Evolutionary conservation across 2,329 filamentous ascomycete genomes (phyloP), one percentile per base, ranked within the genome.

Genomic region (Penicillium janthinellum): DNA sequence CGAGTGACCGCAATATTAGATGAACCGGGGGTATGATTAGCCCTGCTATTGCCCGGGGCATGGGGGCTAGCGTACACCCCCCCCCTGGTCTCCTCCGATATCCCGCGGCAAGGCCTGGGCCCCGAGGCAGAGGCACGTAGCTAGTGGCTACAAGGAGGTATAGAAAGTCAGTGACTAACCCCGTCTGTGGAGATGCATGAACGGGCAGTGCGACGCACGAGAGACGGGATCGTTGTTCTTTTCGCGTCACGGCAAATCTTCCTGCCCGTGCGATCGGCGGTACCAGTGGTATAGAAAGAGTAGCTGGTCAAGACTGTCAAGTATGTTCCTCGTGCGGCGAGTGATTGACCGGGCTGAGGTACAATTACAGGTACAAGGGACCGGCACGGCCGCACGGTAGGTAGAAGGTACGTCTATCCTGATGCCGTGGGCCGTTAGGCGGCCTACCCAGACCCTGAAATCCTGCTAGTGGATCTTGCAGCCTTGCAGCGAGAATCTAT

Each of bases 141-240:
- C 28, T 31, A 31, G 20, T 20, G 20, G 20, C 20, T 2, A 20
- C 28, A 31, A 31, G 7, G 28, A 31, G 28, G 28, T 31, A 31
- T 5, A 31, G 28, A 31, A 31, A 31, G 28, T 31, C 28, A 31
- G 28, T 31, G 28, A 31, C 7, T 31, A 31, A 35, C 38, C 50
- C 55, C 54, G 39, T 64, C 54, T 35, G 57, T 58, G 51, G 44
- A 67, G 57, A 37, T 67, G 64, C 65, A 67, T 65, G 61, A 65
- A 64, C 62, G 58, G 61, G 41, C 48, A 58, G 53, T 34, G 22
- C 10, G 37, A 45, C 22, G 45, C 44, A 31, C 44, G 44, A 47
- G 44, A 22, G 4, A 47, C n/a, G 37, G 54, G 51, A 14, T 41
- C 31, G 22, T 44, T 38, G 14, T 62, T 31, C 28, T 12, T 49